phyloP scores from a whole-genome alignment of 1,284 basidiomycete species.

The Malassezia globosa region DNA sequence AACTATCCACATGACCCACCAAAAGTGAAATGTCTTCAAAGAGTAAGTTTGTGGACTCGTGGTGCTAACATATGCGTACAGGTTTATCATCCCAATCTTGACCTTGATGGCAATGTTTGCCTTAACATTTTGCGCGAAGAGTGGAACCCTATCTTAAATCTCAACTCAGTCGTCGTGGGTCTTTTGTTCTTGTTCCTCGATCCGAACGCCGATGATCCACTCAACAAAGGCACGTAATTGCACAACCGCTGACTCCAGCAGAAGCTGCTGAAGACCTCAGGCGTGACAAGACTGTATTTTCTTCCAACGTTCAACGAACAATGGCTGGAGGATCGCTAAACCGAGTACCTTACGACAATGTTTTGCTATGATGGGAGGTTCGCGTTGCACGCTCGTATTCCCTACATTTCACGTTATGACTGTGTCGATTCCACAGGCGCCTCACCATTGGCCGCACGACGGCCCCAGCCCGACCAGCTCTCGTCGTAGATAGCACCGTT shows the following conservation, averaged over 20 bases:
- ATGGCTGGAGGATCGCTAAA: conserved; percentile 32
- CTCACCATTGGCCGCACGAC: conserved; percentile 8
- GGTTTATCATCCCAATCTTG: conserved; percentile 99
- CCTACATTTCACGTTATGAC: no score
- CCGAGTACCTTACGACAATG: conserved; percentile 37
- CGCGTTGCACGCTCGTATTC: no score
- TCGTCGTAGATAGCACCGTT: conserved; percentile 66
- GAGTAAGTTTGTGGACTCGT: no score
- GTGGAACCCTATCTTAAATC: conserved; percentile 97
- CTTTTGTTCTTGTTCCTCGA: conserved; percentile 96
- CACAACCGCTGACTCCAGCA: conserved; percentile 26
- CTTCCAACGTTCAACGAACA: conserved; percentile 33
- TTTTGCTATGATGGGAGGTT: no score
- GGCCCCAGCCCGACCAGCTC: conserved; percentile 37
- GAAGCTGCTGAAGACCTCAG: conserved; percentile 47
- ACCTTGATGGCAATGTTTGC: conserved; percentile 82
- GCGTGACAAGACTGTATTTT: conserved; percentile 32
- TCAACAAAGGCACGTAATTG: conserved; percentile 94
- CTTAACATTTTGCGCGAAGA: conserved; percentile 92
- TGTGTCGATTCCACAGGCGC: conserved; percentile 14
- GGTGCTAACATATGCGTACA: no score
- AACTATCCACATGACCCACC: conserved; percentile 99
- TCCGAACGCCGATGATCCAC: conserved; percentile 92
- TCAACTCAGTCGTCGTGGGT: conserved; percentile 94
- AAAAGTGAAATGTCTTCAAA: conserved; percentile 89